Evolutionary conservation across 2,329 filamentous ascomycete species (phyloP), one percentile per base, ranked within the genome.

Genomic region (Aspergillus sp.): DNA sequence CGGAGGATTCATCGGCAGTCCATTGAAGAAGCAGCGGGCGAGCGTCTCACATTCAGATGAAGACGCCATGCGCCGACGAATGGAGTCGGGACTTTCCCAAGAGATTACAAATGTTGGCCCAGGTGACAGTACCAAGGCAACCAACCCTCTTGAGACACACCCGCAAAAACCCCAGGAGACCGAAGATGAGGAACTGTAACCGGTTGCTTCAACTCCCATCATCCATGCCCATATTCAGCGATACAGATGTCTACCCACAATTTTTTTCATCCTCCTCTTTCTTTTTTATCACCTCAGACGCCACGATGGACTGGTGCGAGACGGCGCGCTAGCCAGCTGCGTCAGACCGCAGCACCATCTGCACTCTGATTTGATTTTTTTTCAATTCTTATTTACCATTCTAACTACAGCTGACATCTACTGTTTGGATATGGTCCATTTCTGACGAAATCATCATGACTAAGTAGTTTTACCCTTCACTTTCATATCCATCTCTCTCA

Each of bases 1-100:
- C 48, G 73, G 71, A 36, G 73, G 72, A 23, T 78, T 78, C 53
- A 63, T 80, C 3, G 79, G 79, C 7, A 81, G 79, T 62, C 79
- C 79, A 0, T 63, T 81, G 64, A 81, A 81, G 65, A 79, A 80
- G 67, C 78, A 80, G 54, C 73, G 79, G 36, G 77, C 78, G 2
- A 80, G 78, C 59, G 75, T 80, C 19, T 79, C 78, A 10, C 73
- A 74, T 27, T 72, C 77, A 13, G 78, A 80, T 51, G 75, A 77
- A 53, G 72, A 75, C 42, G 70, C 74, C 6, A 64, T 80, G 51
- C 72, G 76, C 42, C 73, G 72, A 59, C 72, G 79, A 38, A 73
- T 81, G 42, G 77, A 70, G n/a, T 68, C 76, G 5, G 74, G 73
- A 11, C 63, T 78, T 13, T 74, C 77, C 2, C 67, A 68, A 27